These are phyloP conservation scores for Aspergillus costaricaensis DNA, from an alignment of 2,329 filamentous ascomycete genomes.

Conservation along the genomic window DNA sequence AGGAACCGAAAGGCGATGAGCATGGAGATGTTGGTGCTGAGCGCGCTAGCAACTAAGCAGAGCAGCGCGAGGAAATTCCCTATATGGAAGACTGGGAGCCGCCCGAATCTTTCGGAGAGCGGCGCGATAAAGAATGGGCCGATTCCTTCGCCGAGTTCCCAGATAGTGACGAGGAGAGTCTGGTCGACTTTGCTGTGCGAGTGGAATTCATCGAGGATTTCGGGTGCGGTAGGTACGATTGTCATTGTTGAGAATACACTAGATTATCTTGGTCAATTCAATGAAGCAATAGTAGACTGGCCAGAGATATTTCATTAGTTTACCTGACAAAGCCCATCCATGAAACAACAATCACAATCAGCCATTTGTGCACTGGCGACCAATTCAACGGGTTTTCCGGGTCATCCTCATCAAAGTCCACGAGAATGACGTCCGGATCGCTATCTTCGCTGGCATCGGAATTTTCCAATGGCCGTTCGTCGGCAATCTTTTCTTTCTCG, in stretches of 20 bases:
- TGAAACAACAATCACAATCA: constrained; percentile 17
- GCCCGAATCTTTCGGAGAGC: constrained; percentile 48
- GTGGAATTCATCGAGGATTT: constrained; percentile 1
- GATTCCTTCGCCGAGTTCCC: constrained; percentile 52
- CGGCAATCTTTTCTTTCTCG: constrained; percentile 8
- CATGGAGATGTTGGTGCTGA: neutral
- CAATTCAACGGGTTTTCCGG: constrained; percentile 20
- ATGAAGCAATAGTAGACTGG: neutral
- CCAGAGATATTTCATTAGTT: no score
- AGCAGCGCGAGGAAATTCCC: constrained; percentile 39
- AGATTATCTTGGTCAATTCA: neutral
- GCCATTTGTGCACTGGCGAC: constrained; percentile 21
- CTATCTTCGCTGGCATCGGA: constrained; percentile 8
- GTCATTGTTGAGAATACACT: constrained; percentile 1
- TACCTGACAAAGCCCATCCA: constrained; percentile 17
- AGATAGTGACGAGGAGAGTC: constrained; percentile 50
- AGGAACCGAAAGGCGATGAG: neutral
- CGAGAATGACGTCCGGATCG: constrained; percentile 15
- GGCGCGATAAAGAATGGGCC: constrained; percentile 50
- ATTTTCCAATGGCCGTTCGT: constrained; percentile 15
- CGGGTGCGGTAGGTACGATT: neutral
- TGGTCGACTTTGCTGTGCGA: constrained; percentile 16
- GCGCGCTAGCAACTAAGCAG: constrained; percentile 43
- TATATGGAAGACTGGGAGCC: constrained; percentile 40
- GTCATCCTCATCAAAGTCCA: constrained; percentile 17